A percentile compares a stretch with the other conserved stretches of the same genome.
Evolutionary conservation across 2,329 filamentous ascomycete species (phyloP).

Genomic region (Taxawa tesnikishii): DNA sequence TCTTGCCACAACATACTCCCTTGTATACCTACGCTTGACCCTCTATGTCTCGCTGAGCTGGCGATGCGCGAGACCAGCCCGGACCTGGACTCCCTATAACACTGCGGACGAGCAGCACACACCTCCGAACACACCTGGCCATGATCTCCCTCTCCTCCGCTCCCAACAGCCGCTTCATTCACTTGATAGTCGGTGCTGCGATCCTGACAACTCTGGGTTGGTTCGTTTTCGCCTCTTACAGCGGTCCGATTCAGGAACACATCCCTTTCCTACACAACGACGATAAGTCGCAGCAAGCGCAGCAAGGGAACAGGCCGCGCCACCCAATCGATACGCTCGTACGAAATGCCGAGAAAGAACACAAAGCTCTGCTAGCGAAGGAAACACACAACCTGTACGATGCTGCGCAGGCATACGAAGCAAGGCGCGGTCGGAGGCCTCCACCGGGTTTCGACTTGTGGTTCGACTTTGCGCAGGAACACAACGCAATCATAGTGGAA

Average conservation of each 20-base stretch:
- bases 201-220: slow-evolving; percentile 12
- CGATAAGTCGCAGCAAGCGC: not conserved
- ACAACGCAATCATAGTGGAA: slow-evolving; percentile 33
- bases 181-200: slow-evolving; percentile 14
- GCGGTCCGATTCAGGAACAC: not conserved
- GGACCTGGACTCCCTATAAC: too few species aligned
- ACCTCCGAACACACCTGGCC: too few species aligned
- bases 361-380: slow-evolving; percentile 19
- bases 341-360: slow-evolving; percentile 19
- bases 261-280: not conserved
- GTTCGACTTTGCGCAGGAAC: slow-evolving; percentile 30
- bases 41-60: too few species aligned
- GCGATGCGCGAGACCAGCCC: too few species aligned
- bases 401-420: slow-evolving; percentile 30
- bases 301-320: not conserved
- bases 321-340: slow-evolving; percentile 29
- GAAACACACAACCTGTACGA: slow-evolving; percentile 23
- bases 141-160: slow-evolving; percentile 7
- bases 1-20: too few species aligned
- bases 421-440: slow-evolving; percentile 33
- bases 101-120: too few species aligned
- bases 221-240: slow-evolving; percentile 8
- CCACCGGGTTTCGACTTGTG: slow-evolving; percentile 38
- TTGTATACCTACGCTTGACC: too few species aligned
- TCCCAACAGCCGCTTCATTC: slow-evolving; percentile 18